Conservation (phyloP, 805 yeast genomes). For the Teunomyces tritomae region DNA sequence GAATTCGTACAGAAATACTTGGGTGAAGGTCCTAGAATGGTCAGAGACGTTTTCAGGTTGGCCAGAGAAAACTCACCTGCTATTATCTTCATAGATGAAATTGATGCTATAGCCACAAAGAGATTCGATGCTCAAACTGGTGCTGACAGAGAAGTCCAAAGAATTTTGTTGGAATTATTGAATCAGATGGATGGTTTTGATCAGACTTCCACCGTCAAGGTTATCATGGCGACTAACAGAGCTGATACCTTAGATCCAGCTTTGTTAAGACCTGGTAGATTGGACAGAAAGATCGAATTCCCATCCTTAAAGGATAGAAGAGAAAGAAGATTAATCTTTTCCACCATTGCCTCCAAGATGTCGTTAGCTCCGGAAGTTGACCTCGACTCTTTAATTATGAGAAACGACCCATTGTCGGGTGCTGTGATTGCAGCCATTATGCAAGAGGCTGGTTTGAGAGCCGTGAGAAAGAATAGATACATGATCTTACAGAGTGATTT, state of each 20-base stretch:
- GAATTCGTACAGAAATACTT: constrained; percentile 97
- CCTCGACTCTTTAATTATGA: constrained; percentile 86
- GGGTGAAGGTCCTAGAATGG: constrained; percentile 99
- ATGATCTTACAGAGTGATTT: constrained; percentile 93
- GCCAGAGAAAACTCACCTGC: constrained; percentile 98
- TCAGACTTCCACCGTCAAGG: constrained; percentile 91
- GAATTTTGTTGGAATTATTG: constrained; percentile 89
- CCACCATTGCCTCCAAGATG: constrained; percentile 96
- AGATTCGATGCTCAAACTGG: constrained; percentile 99
- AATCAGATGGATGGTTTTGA: constrained; percentile 99
- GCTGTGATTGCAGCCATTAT: constrained; percentile 97
- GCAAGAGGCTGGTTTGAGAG: constrained; percentile 99
- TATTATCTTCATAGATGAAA: constrained; percentile 96
- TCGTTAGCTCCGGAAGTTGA: constrained; percentile 97
- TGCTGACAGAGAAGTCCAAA: constrained; percentile 98
- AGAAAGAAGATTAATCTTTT: constrained; percentile 93
- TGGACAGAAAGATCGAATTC: constrained; percentile 96
- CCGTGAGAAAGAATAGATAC: constrained; percentile 96
- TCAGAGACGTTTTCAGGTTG: constrained; percentile 93
- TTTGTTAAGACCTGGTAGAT: constrained; percentile 90
- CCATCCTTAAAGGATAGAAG: constrained; percentile 96
- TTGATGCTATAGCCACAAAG: constrained; percentile 98
- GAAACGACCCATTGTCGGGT: constrained; percentile 97
- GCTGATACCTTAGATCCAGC: constrained; percentile 99
- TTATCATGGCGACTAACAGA: constrained; percentile 98